These are phyloP conservation scores for Cryptococcus amylolentus DNA, from an alignment of 1,284 basidiomycete species.

Conservation along the genomic window DNA sequence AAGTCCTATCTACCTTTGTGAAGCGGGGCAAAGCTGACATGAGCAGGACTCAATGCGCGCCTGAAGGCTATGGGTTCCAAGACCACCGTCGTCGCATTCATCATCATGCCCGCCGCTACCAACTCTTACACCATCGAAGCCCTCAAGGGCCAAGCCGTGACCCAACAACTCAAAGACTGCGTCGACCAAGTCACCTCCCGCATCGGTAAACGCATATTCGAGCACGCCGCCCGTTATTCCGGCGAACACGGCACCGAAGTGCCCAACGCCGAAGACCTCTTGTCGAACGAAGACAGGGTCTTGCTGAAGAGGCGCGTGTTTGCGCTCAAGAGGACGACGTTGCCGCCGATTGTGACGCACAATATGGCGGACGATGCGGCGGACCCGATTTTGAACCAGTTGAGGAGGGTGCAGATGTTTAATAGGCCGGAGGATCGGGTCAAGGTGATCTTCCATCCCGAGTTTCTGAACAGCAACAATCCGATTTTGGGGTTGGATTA, in stretches of 20 bases:
- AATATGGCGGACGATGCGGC: conserved; percentile 92
- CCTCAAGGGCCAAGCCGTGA: conserved; percentile 96
- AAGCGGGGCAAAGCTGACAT: background rate
- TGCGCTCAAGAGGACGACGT: conserved; percentile 86
- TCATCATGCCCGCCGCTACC: conserved; percentile 96
- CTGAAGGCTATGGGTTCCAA: conserved; percentile 76
- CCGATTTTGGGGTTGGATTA: conserved; percentile 96
- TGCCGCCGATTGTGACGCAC: conserved; percentile 92
- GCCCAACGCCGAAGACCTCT: conserved; percentile 68
- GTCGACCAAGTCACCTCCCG: conserved; percentile 91
- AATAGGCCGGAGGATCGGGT: conserved; percentile 78
- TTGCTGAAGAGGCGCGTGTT: conserved; percentile 93
- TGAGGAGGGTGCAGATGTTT: conserved; percentile 88
- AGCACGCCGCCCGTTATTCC: conserved; percentile 86
- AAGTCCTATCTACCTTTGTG: conserved; percentile 17
- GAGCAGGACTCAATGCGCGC: conserved; percentile 68
- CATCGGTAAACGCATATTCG: conserved; percentile 85
- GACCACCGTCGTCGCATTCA: conserved; percentile 90
- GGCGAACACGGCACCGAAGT: conserved; percentile 71
- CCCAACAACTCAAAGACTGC: conserved; percentile 90
- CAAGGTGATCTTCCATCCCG: conserved; percentile 97
- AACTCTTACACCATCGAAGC: conserved; percentile 97
- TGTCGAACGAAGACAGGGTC: conserved; percentile 92
- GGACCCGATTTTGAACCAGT: conserved; percentile 93
- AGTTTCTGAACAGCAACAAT: conserved; percentile 96